Base-by-base conservation (phyloP, 2,329 filamentous ascomycete genomes). In the Podosphaera leucotricha region DNA sequence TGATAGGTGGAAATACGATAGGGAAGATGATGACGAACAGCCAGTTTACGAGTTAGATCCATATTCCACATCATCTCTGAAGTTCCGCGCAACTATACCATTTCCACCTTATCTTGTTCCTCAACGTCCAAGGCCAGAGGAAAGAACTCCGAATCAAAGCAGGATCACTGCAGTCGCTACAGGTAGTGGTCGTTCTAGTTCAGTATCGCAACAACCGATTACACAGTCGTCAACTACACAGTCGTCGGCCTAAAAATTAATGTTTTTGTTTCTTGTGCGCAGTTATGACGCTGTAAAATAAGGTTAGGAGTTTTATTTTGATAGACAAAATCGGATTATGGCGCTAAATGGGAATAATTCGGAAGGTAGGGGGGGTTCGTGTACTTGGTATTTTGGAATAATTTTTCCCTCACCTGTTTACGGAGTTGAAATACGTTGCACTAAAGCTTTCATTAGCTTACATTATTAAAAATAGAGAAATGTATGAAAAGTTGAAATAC, bases 1-100 rank as follows among this genome's bases (percentile, higher is more conserved):
- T 46, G 81, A 87, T 57, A 72, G 77, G 48, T 93, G 80, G 71
- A 92, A 85, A 62, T 92, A 83, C 62, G 83, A 92, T 55, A 77
- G 78, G 21, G 82, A 92, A 53, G 82, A 85, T 48, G 78, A 79
- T 49, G 83, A 86, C 43, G 80, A 85, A 46, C 72, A 77, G 45
- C 68, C 77, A 20, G 66, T 76, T 47, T 85, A 85, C 64, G 71
- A 77, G 45, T 69, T 86, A 46, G 84, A 93, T 57, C 80, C 78
- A 33, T 77, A 69, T 52, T 71, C 72, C 52, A 70, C 67, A 15
- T 63, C 64, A 19, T 68, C 71, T 19, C 60, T 78, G 52, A 72
- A 68, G 52, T 78, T 75, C 52, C 64, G 74, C 35, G 68, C 72
- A n/a, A 56, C 54, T 20, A 57, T 59, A 44, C 56, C 57, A 22